phyloP scores from a whole-genome alignment of 495 filamentous ascomycete genomes.

The Amorphotheca resinae region DNA sequence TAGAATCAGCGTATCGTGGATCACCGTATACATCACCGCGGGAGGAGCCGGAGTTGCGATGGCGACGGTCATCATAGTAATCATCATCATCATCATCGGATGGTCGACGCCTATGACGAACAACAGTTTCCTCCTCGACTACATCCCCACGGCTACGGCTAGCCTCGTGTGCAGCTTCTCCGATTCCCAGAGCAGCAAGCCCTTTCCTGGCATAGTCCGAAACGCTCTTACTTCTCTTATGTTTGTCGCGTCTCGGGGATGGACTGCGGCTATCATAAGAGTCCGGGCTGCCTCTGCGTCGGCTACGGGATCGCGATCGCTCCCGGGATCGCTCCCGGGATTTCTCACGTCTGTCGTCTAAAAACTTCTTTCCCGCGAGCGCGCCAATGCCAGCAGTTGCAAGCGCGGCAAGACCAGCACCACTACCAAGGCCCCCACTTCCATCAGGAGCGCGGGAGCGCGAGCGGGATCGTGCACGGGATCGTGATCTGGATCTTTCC shows the following conservation, averaged over 20 bases:
- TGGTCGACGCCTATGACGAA: constrained; percentile 4
- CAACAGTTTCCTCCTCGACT: constrained; percentile 37
- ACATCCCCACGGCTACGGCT: constrained; percentile 39
- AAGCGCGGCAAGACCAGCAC: constrained; percentile 43
- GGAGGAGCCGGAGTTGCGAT: constrained; percentile 8
- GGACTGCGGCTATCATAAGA: constrained; percentile 38
- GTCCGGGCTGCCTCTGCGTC: constrained; percentile 29
- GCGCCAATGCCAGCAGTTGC: constrained; percentile 66
- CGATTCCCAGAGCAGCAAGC: constrained; percentile 41
- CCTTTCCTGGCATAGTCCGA: constrained; percentile 43
- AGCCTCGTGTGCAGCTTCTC: constrained; percentile 23
- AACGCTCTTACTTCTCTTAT: constrained; percentile 42
- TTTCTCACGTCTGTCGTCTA: constrained; percentile 27
- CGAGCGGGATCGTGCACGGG: constrained; percentile 24
- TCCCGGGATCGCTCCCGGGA: constrained; percentile 26
- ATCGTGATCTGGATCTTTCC: constrained; percentile 37
- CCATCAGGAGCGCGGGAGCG: constrained; percentile 30
- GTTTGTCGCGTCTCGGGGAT: constrained; percentile 21
- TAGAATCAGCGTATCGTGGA: constrained; percentile 16
- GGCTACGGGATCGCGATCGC: constrained; percentile 47
- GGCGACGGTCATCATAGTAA: neutral
- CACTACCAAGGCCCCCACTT: constrained; percentile 28
- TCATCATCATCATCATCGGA: constrained; percentile 14
- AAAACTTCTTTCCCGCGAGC: constrained; percentile 67
- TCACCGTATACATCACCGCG: constrained; percentile 17